Percentiles rank a stretch among this genome's conserved stretches.
Conservation (phyloP, 768 basidiomycete species). For the Boletus sensibilis region DNA sequence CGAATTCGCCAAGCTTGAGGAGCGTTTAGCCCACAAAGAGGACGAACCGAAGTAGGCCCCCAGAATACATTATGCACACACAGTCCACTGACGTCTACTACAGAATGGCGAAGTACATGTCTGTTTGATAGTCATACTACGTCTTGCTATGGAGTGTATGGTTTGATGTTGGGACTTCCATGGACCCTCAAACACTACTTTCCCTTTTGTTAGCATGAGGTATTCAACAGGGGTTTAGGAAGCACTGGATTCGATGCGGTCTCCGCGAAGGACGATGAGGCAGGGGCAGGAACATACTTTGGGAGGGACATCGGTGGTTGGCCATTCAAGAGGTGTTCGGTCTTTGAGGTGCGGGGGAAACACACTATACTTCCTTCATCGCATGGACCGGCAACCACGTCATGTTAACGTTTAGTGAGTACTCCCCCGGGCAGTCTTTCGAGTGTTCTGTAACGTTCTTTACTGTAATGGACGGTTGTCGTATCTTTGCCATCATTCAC, state of each 20-base stretch:
- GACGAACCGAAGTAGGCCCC: conserved; percentile 47
- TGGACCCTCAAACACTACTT: neutral
- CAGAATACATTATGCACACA: neutral
- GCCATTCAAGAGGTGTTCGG: neutral
- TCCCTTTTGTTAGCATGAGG: neutral
- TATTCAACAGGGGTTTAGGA: neutral
- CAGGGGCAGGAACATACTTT: neutral
- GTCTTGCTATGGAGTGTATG: neutral
- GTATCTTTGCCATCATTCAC: too few relatives aligned
- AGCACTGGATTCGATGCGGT: neutral
- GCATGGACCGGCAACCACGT: neutral
- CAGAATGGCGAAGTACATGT: conserved; percentile 86
- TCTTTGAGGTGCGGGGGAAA: neutral
- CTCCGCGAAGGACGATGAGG: too few relatives aligned
- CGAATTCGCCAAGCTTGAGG: conserved; percentile 88
- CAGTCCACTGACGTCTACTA: conserved; percentile 7
- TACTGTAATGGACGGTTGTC: neutral
- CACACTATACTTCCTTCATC: neutral
- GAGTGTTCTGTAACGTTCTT: neutral
- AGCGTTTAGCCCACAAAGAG: conserved; percentile 52
- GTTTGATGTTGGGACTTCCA: neutral
- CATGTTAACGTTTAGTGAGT: neutral
- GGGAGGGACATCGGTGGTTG: neutral
- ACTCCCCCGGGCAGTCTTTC: neutral
- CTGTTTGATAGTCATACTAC: conserved; percentile 42